These are phyloP conservation scores for Quercus dentata DNA, from an alignment of 306 rosid genomes.

Conservation along the genomic window DNA sequence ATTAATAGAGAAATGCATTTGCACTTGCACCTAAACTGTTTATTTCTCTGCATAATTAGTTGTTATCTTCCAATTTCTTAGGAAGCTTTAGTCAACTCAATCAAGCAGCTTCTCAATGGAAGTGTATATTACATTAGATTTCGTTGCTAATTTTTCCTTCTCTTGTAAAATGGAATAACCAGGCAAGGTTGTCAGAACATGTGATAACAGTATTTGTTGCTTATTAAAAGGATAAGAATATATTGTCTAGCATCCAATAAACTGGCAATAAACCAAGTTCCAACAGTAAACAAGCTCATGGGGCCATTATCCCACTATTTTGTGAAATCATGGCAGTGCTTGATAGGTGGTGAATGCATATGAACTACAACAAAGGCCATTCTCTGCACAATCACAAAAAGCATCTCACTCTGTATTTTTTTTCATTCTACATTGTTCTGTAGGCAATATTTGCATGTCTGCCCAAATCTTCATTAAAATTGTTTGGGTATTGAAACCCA, in stretches of 20 bases:
- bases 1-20: background rate
- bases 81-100: background rate
- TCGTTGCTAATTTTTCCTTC: constrained; percentile 15
- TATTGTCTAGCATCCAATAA: background rate
- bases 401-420: background rate
- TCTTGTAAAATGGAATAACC: constrained; percentile 43
- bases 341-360: background rate
- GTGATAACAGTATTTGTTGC: background rate
- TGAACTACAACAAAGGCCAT: background rate
- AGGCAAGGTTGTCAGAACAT: background rate
- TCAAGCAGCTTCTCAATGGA: constrained; percentile 49
- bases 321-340: background rate
- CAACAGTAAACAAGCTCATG: background rate
- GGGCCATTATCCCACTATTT: background rate
- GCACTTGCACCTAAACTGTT: background rate
- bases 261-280: background rate
- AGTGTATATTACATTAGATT: constrained; percentile 23
- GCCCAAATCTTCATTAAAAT: background rate
- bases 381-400: background rate
- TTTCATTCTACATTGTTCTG: background rate
- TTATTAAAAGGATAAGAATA: background rate
- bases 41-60: background rate
- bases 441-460: background rate
- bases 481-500: background rate
- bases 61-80: background rate